A percentile compares a stretch with the other conserved stretches of the same genome.
phyloP scores from a whole-genome alignment of 164 flowering plant genomes.

The Vitis labrusca region DNA sequence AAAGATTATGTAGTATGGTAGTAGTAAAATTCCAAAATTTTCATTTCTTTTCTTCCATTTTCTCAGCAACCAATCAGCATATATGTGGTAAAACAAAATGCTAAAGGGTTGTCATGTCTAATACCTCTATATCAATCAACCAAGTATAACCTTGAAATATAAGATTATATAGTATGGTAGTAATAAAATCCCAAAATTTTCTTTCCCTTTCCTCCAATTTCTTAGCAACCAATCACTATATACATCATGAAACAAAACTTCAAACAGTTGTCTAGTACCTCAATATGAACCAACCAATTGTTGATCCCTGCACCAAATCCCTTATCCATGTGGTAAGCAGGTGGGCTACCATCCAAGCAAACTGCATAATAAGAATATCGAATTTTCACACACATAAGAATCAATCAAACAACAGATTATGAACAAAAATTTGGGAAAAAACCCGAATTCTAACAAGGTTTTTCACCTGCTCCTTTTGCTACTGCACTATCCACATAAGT shows the following conservation, averaged over 20 bases:
- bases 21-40: neutral
- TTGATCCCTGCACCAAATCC: slow-evolving; percentile 59
- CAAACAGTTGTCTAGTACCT: slow-evolving; percentile 32
- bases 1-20: too few relatives aligned
- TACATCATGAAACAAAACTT: too few relatives aligned
- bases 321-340: slow-evolving; percentile 51
- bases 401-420: neutral
- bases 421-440: neutral
- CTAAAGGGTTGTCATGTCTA: neutral
- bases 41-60: neutral
- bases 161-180: too few relatives aligned
- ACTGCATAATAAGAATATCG: slow-evolving; percentile 29
- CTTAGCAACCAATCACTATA: too few relatives aligned
- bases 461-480: slow-evolving; percentile 79
- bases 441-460: neutral
- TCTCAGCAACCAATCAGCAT: neutral
- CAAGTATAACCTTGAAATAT: too few relatives aligned
- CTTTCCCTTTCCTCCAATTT: too few relatives aligned
- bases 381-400: slow-evolving; percentile 5
- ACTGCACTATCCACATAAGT: slow-evolving; percentile 58
- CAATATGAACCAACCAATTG: slow-evolving; percentile 67
- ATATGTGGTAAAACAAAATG: neutral
- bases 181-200: too few relatives aligned
- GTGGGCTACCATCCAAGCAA: slow-evolving; percentile 59
- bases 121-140: too few relatives aligned